These are phyloP conservation scores for Kwoniella mangroviensis DNA, from an alignment of 768 basidiomycete species.

Conservation along the genomic window DNA sequence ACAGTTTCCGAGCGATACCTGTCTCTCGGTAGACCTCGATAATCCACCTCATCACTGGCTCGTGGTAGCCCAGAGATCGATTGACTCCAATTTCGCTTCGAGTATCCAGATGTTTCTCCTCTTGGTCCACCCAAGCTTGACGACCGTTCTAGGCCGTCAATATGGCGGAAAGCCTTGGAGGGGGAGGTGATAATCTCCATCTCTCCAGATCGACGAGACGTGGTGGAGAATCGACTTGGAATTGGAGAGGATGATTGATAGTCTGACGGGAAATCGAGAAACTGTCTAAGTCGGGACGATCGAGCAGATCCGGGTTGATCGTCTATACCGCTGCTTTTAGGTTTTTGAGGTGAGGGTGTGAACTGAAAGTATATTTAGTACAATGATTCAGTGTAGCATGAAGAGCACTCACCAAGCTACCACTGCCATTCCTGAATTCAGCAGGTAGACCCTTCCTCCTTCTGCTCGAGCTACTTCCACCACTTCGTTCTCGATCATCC, in stretches of 20 bases:
- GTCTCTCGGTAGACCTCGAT: constrained; percentile 22
- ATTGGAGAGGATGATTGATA: constrained; percentile 22
- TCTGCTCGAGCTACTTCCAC: constrained; percentile 41
- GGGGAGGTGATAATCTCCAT: constrained; percentile 23
- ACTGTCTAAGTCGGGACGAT: constrained; percentile 20
- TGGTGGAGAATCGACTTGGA: constrained; percentile 6
- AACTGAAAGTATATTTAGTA: constrained; percentile 26
- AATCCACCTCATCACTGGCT: constrained; percentile 12
- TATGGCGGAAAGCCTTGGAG: constrained; percentile 7
- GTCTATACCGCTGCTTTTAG: not conserved
- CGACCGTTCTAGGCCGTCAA: constrained; percentile 22
- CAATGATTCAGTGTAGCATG: not conserved
- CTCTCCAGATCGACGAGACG: constrained; percentile 12
- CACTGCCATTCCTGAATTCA: constrained; percentile 34
- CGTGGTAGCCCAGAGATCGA: constrained; percentile 38
- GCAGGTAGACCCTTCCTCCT: constrained; percentile 41
- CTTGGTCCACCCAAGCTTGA: constrained; percentile 6
- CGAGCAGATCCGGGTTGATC: constrained; percentile 16
- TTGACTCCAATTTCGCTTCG: constrained; percentile 34
- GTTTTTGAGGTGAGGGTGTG: constrained; percentile 41
- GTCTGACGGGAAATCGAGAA: constrained; percentile 24
- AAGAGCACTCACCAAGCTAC: constrained; percentile 28
- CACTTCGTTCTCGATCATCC: constrained; percentile 38
- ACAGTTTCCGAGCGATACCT: constrained; percentile 34
- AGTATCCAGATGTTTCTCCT: constrained; percentile 22